These are phyloP conservation scores for Cystobasidium pallidum DNA, from an alignment of 1,284 basidiomycete genomes.

Conservation along the genomic window DNA sequence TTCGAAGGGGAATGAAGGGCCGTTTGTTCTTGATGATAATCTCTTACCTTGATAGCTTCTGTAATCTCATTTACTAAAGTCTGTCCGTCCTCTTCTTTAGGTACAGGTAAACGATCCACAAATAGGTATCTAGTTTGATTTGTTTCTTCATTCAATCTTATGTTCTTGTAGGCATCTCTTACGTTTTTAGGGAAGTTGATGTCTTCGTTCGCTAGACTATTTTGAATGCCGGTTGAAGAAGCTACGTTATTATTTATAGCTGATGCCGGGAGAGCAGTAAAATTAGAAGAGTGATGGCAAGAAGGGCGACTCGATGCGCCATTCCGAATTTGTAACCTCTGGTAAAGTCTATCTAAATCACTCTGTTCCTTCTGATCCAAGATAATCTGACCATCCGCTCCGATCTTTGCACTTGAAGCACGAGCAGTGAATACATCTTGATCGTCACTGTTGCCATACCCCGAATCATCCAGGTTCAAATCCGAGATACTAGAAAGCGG, in stretches of 20 bases:
- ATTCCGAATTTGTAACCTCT: neutral
- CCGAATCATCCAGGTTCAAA: constrained; percentile 9
- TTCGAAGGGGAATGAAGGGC: too few species aligned
- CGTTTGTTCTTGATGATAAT: too few species aligned
- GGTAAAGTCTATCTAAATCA: constrained; percentile 20
- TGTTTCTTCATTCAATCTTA: neutral
- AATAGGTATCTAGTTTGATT: constrained; percentile 28
- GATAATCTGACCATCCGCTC: neutral
- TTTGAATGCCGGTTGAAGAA: neutral
- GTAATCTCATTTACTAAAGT: constrained; percentile 7
- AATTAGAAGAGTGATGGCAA: neutral
- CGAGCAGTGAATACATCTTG: neutral
- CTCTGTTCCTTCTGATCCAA: constrained; percentile 11
- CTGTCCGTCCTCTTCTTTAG: neutral
- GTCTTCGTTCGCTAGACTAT: neutral
- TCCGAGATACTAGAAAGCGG: constrained; percentile 1
- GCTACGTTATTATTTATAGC: neutral
- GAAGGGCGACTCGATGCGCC: neutral
- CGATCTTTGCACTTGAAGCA: neutral
- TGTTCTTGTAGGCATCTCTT: constrained; percentile 8
- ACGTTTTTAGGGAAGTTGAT: neutral
- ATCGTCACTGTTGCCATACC: neutral
- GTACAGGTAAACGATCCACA: constrained; percentile 8
- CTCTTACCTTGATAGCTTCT: constrained; percentile 20
- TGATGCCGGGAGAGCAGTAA: neutral